Conservation (phyloP, 768 basidiomycete species). For the Rhodotorula kratochvilovae region DNA sequence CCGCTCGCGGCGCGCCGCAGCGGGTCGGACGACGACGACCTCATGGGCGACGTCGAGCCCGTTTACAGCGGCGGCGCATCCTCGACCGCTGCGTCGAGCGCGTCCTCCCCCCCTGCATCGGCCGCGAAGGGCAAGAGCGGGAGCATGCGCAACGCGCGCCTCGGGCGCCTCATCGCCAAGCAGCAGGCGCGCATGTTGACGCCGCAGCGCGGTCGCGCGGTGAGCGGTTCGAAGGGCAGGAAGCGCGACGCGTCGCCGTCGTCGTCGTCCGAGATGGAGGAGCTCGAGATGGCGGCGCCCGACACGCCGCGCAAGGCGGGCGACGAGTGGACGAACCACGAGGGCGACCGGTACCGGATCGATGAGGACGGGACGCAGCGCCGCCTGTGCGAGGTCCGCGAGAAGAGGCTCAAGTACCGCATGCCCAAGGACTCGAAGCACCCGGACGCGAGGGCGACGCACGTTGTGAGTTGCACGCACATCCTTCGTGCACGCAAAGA, state of each 20-base stretch:
- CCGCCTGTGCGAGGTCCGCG: conserved; percentile 28
- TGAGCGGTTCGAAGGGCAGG: no score
- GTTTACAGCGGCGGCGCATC: conserved; percentile 3
- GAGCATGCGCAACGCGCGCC: neutral
- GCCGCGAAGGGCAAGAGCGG: neutral
- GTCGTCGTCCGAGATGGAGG: neutral
- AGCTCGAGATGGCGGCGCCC: neutral
- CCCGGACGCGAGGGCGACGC: conserved; percentile 20
- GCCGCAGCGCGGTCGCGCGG: no score
- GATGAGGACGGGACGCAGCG: conserved; percentile 10
- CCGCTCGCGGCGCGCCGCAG: conserved; percentile 4
- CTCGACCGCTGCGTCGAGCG: conserved; percentile 1
- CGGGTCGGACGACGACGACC: conserved; percentile 19
- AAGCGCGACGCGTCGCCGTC: neutral
- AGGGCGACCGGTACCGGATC: conserved; percentile 28
- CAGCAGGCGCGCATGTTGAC: conserved; percentile 6
- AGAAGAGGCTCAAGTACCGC: conserved; percentile 13
- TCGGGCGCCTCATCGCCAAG: conserved; percentile 7
- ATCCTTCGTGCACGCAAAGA: no score
- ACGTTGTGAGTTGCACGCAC: conserved; percentile 13
- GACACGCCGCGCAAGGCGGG: neutral
- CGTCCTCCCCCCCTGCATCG: neutral
- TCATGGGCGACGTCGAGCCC: conserved; percentile 32
- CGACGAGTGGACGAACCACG: conserved; percentile 29
- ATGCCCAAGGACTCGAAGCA: conserved; percentile 30